A percentile compares a stretch with the other conserved stretches of the same genome.
Evolutionary conservation across 75 land plant species (phyloP).

Genomic region (Azolla pinnata): DNA sequence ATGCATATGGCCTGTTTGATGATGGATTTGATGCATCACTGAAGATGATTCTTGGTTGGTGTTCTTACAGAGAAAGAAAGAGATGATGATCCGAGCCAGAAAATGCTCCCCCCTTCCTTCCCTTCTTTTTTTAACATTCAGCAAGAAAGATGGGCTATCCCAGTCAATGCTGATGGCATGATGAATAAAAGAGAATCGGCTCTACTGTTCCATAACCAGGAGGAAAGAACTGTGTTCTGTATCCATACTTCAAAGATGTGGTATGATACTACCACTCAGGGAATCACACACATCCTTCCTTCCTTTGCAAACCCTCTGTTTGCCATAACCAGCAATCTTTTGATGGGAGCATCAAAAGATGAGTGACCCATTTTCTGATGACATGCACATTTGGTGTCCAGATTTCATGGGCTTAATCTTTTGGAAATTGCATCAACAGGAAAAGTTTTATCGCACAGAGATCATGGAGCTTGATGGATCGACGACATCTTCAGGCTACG

Average conservation of each 20-base stretch:
- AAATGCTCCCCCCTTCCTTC: too few relatives aligned
- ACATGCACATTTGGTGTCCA: too few relatives aligned
- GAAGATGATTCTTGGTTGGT: background rate
- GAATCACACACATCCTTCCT: background rate
- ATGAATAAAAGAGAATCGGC: too few relatives aligned
- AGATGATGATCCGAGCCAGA: background rate
- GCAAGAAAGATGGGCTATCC: too few relatives aligned
- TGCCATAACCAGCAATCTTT: background rate
- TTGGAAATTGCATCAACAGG: too few relatives aligned
- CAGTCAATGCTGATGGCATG: too few relatives aligned
- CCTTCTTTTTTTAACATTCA: too few relatives aligned
- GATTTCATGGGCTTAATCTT: too few relatives aligned
- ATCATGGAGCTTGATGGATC: background rate
- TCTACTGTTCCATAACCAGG: too few relatives aligned
- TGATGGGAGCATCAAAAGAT: background rate
- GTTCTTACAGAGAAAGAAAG: background rate
- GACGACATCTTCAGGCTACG: background rate
- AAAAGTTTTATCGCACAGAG: background rate
- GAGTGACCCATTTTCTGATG: background rate
- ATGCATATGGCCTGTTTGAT: background rate
- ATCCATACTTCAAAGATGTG: too few relatives aligned
- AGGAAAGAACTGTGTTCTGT: too few relatives aligned
- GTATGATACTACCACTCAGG: background rate
- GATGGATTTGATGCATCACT: background rate
- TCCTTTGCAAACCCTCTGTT: background rate